A percentile compares a stretch with the other conserved stretches of the same genome.
phyloP scores from a whole-genome alignment of 2,329 filamentous ascomycete species.

The Cephalotrichum gorgonifer region DNA sequence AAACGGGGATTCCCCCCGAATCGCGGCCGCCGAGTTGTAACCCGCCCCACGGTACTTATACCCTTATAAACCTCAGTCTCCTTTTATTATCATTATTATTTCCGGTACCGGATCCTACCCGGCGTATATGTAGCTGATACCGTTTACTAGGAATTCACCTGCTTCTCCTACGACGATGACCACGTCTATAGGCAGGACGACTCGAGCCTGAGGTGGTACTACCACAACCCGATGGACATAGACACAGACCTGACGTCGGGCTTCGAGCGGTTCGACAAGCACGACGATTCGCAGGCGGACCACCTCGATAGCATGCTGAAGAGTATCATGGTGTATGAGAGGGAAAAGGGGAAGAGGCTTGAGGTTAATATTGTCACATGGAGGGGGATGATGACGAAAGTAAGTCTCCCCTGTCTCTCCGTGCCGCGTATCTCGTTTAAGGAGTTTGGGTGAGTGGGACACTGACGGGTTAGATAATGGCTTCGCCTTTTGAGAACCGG shows the following conservation, averaged over 20 bases:
- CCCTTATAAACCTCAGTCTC: no score
- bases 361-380: slow-evolving; percentile 81
- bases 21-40: background rate
- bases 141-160: slow-evolving; percentile 71
- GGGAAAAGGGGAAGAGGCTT: slow-evolving; percentile 53
- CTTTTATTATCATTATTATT: no score
- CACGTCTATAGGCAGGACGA: slow-evolving; percentile 68
- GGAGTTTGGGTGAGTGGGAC: background rate
- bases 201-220: slow-evolving; percentile 79
- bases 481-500: slow-evolving; percentile 68
- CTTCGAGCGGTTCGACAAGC: slow-evolving; percentile 72
- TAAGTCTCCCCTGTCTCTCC: slow-evolving; percentile 22
- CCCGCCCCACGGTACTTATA: background rate
- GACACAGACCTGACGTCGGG: slow-evolving; percentile 68
- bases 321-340: slow-evolving; percentile 65
- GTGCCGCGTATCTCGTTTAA: background rate
- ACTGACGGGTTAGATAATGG: slow-evolving; percentile 58
- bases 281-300: slow-evolving; percentile 63
- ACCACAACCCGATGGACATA: slow-evolving; percentile 51
- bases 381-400: slow-evolving; percentile 98
- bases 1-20: background rate
- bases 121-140: background rate
- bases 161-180: slow-evolving; percentile 84
- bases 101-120: background rate
- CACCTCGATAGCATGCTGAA: slow-evolving; percentile 78